Evolutionary conservation across 2,329 filamentous ascomycete species (phyloP).

Genomic region (Neofusicoccum cordaticola): DNA sequence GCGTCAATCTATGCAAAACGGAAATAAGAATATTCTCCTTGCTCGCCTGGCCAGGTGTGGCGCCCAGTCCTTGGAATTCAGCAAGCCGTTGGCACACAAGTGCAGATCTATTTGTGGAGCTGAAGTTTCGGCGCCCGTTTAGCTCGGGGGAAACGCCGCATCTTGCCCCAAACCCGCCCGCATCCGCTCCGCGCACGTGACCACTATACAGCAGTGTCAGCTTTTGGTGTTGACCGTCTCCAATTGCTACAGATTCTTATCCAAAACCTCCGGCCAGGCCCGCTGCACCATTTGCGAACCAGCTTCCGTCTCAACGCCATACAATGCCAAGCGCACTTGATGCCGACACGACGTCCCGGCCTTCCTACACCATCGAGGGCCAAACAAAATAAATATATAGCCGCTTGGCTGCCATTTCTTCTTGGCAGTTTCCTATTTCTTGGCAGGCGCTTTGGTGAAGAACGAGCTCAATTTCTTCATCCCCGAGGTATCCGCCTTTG

Average conservation of each 20-base stretch:
- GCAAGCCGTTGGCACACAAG: background rate
- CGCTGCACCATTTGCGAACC: background rate
- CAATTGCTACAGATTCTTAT: background rate
- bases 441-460: conserved; percentile 65
- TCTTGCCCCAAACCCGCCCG: background rate
- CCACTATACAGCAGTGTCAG: background rate
- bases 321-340: background rate
- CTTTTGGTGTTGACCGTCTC: background rate
- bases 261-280: background rate
- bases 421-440: conserved; percentile 21
- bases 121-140: background rate
- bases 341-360: background rate
- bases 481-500: conserved; percentile 84
- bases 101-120: background rate
- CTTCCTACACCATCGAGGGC: background rate
- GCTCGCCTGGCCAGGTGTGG: background rate
- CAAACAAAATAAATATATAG: background rate
- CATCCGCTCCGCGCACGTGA: background rate
- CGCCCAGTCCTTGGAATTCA: background rate
- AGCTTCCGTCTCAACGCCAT: background rate
- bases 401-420: background rate
- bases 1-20: background rate
- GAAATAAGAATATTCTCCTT: background rate
- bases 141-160: background rate
- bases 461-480: conserved; percentile 98